A percentile compares a stretch with the other conserved stretches of the same genome.
These are phyloP conservation scores for Hypoxylon sp. DNA, from an alignment of 2,329 filamentous ascomycete genomes.

Conservation along the genomic window DNA sequence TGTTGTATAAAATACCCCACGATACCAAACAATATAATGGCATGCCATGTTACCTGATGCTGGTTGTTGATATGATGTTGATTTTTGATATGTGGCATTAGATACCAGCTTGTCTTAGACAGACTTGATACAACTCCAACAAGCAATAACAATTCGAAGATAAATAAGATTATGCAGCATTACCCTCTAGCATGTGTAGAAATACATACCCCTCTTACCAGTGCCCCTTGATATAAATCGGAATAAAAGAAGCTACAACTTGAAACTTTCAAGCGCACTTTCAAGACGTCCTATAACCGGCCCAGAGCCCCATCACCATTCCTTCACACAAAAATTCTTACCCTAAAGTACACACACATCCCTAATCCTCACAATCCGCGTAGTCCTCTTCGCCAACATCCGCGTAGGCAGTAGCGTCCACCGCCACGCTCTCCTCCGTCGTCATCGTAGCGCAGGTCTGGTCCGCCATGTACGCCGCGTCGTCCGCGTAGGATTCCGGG, in stretches of 20 bases:
- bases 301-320: too few relatives aligned
- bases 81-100: background rate
- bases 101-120: background rate
- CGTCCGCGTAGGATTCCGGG: constrained; percentile 7
- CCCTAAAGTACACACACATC: too few relatives aligned
- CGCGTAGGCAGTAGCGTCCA: constrained; percentile 26
- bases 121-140: too few relatives aligned
- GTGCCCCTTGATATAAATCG: background rate
- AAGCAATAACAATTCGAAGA: too few relatives aligned
- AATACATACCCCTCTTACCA: too few relatives aligned
- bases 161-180: too few relatives aligned
- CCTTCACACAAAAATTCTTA: too few relatives aligned
- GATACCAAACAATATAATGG: constrained; percentile 26
- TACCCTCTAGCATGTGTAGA: too few relatives aligned
- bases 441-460: constrained; percentile 10
- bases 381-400: constrained; percentile 33
- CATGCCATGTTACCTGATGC: background rate
- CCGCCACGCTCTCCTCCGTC: constrained; percentile 30
- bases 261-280: too few relatives aligned
- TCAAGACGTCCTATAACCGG: too few relatives aligned
- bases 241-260: too few relatives aligned
- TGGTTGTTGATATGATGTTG: background rate
- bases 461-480: constrained; percentile 10
- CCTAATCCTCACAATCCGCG: constrained; percentile 33
- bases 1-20: constrained; percentile 13